phyloP scores from a whole-genome alignment of 768 basidiomycete genomes.

The Tulasnella sp. region DNA sequence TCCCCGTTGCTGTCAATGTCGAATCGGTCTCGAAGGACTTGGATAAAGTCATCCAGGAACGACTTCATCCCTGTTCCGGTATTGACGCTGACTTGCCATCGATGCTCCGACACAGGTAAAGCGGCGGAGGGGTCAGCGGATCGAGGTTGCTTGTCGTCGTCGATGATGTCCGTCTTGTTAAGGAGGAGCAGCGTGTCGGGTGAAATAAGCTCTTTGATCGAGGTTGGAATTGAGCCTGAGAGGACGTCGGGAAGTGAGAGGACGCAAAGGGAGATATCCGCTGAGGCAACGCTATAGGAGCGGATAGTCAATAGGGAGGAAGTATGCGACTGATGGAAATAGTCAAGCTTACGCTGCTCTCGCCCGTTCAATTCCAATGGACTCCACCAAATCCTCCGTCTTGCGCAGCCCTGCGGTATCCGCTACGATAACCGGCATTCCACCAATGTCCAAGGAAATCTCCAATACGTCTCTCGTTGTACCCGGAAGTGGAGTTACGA shows the following conservation, averaged over 20 bases:
- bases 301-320: background rate
- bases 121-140: background rate
- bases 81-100: constrained; percentile 57
- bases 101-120: background rate
- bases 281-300: constrained; percentile 47
- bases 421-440: constrained; percentile 67
- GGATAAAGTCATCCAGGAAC: constrained; percentile 55
- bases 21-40: constrained; percentile 36
- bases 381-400: constrained; percentile 65
- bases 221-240: constrained; percentile 21
- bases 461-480: constrained; percentile 86
- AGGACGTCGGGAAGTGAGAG: constrained; percentile 54
- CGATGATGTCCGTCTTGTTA: constrained; percentile 66
- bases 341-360: constrained; percentile 47
- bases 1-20: constrained; percentile 26
- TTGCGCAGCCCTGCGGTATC: constrained; percentile 81
- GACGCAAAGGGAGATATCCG: constrained; percentile 74
- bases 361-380: constrained; percentile 73
- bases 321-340: background rate
- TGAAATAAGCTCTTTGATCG: constrained; percentile 44
- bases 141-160: background rate
- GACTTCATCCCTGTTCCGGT: constrained; percentile 48
- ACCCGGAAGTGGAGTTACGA: constrained; percentile 79
- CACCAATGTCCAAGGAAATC: constrained; percentile 79
- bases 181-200: constrained; percentile 59